These are phyloP conservation scores for Globisporangium perplexum DNA, from an alignment of 352 stramenopile species.

Conservation along the genomic window DNA sequence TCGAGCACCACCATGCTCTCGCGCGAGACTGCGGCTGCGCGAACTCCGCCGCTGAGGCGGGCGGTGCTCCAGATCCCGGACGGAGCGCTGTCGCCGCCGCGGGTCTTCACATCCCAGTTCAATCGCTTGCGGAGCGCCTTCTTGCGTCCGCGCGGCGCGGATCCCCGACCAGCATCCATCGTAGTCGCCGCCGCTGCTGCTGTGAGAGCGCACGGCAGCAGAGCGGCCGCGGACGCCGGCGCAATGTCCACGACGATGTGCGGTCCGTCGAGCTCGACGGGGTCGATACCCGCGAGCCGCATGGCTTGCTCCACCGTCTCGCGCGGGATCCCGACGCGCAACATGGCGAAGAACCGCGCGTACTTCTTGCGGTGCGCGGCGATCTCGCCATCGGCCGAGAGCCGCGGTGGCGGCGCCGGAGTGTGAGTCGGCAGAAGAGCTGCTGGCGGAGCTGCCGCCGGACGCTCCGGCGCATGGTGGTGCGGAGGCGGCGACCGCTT, in stretches of 20 bases:
- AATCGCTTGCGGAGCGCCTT: conserved; percentile 11
- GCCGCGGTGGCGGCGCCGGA: neutral
- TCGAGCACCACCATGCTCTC: conserved; percentile 65
- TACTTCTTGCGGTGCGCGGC: conserved; percentile 32
- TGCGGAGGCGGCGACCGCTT: neutral
- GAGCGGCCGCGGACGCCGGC: neutral
- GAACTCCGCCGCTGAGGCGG: no score
- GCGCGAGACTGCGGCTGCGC: conserved; percentile 36
- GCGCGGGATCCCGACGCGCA: conserved; percentile 36
- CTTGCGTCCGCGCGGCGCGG: neutral
- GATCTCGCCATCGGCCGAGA: conserved; percentile 21
- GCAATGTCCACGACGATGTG: conserved; percentile 4
- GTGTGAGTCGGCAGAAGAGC: neutral
- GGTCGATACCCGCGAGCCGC: conserved; percentile 30
- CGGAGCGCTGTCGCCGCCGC: neutral
- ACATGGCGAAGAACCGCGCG: conserved; percentile 45
- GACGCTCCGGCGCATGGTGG: neutral
- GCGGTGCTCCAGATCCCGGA: conserved; percentile 38
- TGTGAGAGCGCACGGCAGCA: neutral
- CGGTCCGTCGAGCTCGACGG: conserved; percentile 15
- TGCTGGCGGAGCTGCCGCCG: neutral
- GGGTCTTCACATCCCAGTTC: conserved; percentile 11
- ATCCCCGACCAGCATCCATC: neutral
- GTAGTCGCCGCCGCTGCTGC: no score
- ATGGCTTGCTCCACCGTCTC: conserved; percentile 49